Percentiles rank a stretch among this genome's conserved stretches.
Evolutionary conservation across 1,284 basidiomycete genomes (phyloP).

Genomic region (Stygiomarasmius scandens): DNA sequence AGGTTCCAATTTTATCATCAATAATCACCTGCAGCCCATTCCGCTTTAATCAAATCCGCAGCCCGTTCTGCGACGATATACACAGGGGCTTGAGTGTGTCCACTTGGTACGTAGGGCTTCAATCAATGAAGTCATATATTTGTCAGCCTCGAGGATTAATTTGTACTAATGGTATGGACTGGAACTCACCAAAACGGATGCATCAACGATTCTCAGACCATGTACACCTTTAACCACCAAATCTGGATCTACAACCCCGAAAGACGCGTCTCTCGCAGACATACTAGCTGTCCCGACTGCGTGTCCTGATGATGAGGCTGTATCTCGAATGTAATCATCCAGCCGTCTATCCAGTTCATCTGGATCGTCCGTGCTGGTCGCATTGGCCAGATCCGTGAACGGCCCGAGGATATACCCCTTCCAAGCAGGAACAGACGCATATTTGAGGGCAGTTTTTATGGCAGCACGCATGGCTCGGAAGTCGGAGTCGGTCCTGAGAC

Average conservation of each 20-base stretch:
- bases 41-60: constrained; percentile 23
- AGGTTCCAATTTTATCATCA: neutral
- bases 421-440: constrained; percentile 30
- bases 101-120: constrained; percentile 25
- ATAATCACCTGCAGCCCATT: constrained; percentile 12
- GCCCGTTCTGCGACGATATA: constrained; percentile 28
- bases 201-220: constrained; percentile 41
- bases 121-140: neutral
- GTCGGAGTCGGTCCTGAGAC: constrained; percentile 36
- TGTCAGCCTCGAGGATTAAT: neutral
- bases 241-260: constrained; percentile 53
- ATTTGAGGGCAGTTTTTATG: constrained; percentile 8
- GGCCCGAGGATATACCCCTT: constrained; percentile 32
- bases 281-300: constrained; percentile 33
- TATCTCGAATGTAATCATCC: constrained; percentile 25
- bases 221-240: constrained; percentile 38
- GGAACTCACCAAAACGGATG: constrained; percentile 34
- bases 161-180: neutral
- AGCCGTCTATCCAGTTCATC: constrained; percentile 12
- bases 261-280: constrained; percentile 26
- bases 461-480: constrained; percentile 16
- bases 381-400: neutral
- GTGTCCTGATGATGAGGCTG: constrained; percentile 22
- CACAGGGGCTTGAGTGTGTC: constrained; percentile 25
- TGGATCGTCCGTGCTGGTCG: neutral